These are phyloP conservation scores for Quercus dentata DNA, from an alignment of 306 rosid genomes.

Conservation along the genomic window DNA sequence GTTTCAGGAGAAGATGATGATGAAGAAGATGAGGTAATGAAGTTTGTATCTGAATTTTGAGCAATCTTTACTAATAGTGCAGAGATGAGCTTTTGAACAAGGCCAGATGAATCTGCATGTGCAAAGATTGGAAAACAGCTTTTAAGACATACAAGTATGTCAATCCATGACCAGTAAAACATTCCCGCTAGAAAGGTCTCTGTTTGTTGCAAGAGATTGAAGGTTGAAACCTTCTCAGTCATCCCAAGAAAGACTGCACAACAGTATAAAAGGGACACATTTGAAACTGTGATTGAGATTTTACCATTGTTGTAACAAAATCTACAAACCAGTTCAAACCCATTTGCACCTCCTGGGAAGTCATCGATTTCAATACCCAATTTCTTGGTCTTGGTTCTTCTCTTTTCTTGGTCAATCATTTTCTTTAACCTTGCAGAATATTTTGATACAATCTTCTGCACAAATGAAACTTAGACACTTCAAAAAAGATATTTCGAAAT, in stretches of 20 bases:
- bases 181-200: constrained; percentile 48
- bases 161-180: constrained; percentile 60
- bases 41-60: constrained; percentile 40
- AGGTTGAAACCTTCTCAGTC: constrained; percentile 46
- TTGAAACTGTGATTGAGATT: constrained; percentile 45
- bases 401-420: constrained; percentile 38
- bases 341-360: constrained; percentile 70
- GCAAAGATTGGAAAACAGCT: constrained; percentile 32
- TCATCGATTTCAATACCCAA: constrained; percentile 40
- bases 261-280: constrained; percentile 55
- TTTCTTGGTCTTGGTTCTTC: constrained; percentile 24
- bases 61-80: constrained; percentile 52
- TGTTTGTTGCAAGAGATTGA: constrained; percentile 59
- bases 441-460: constrained; percentile 47
- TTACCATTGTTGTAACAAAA: constrained; percentile 60
- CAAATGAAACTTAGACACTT: background rate
- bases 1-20: constrained; percentile 61
- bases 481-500: background rate
- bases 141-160: constrained; percentile 43
- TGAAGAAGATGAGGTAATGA: constrained; percentile 26
- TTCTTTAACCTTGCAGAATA: constrained; percentile 51
- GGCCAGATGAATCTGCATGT: constrained; percentile 48
- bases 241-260: constrained; percentile 58
- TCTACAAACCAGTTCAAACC: constrained; percentile 63
- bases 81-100: constrained; percentile 54